Evolutionary conservation across 1,284 basidiomycete genomes (phyloP).

Genomic region (Pisolithus thermaeus): DNA sequence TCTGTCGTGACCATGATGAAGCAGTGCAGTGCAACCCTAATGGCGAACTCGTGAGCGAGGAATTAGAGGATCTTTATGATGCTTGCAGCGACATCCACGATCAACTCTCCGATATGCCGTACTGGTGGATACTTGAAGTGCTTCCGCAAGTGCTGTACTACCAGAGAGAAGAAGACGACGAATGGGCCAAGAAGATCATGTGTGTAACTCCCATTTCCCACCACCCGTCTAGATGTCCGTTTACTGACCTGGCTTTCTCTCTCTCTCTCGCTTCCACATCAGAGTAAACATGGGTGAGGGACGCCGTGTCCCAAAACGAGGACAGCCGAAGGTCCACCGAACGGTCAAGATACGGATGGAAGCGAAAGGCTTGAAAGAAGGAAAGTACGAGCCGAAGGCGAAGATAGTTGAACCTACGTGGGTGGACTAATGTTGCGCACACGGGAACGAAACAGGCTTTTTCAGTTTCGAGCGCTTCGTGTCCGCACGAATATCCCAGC

Average conservation of each 20-base stretch:
- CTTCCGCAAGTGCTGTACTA: conserved; percentile 33
- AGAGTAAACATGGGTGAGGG: conserved; percentile 46
- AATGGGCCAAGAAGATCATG: conserved; percentile 30
- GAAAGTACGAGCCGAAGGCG: conserved; percentile 43
- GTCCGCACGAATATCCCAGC: too few relatives aligned
- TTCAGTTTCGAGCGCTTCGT: too few relatives aligned
- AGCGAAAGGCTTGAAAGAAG: conserved; percentile 28
- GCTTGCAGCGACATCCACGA: conserved; percentile 38
- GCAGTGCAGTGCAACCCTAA: conserved; percentile 7
- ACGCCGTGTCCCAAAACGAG: conserved; percentile 39
- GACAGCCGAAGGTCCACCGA: conserved; percentile 40
- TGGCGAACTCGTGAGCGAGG: conserved; percentile 33
- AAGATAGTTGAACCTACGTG: conserved; percentile 36
- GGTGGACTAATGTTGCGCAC: conserved; percentile 29
- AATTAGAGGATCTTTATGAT: conserved; percentile 45
- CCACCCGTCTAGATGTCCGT: neutral
- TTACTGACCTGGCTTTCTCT: conserved; percentile 3
- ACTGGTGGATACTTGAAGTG: conserved; percentile 48
- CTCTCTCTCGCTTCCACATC: neutral
- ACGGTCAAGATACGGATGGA: conserved; percentile 48
- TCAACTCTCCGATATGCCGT: conserved; percentile 32
- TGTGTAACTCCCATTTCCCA: conserved; percentile 15
- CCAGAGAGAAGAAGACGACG: conserved; percentile 36
- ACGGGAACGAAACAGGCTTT: too few relatives aligned
- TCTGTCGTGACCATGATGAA: too few relatives aligned